Base-by-base conservation (phyloP, 164 flowering plant species). In the Santalum album region DNA sequence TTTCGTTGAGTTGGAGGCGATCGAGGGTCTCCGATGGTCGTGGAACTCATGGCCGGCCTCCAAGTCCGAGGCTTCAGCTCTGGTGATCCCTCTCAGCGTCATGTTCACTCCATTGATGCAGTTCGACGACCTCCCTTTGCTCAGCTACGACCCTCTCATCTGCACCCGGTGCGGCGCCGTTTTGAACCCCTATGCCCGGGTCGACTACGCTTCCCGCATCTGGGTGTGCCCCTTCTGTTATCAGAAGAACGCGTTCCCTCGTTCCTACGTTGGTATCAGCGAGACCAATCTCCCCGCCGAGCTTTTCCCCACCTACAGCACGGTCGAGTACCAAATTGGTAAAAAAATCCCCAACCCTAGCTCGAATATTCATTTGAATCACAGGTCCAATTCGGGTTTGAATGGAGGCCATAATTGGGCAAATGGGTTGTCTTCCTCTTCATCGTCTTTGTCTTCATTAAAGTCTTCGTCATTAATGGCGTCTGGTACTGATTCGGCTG, bases 1-100 rank as follows among this genome's bases (percentile, higher is more conserved):
- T 75, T 86, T 92, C 70, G 46, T 67, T 12, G 96, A 89, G 51
- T 53, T 92, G 44, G 98, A 92, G 44, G 87, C 94, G 42, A 84
- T 80, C 57, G 96, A 92, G 59, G 98, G 98, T 24, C 73, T 92
- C 6, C 73, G 98, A 1, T 92, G 98, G 98, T 57, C 96, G 5
- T 92, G 98, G 98, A 83, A 88, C 51, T 75, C 96, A 32, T 92
- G 94, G 96, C 98, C 98, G 20, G 61, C 79, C 0, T 68, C 96
- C 3, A 78, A 75, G 52, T 17, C 84, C 18, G 84, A 78, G 35
- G 73, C 75, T 1, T 27, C 77, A 12, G 67, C 78, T 12, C 79
- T 92, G 12, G 69, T 81, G 0, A 61, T 92, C 54, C 96, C 97
- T 0, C 69, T 89, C 25, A 76, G 84, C 64, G 54, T 92, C 45